Evolutionary conservation across 2,329 filamentous ascomycete species (phyloP).

Genomic region (Penicillium glabrum): DNA sequence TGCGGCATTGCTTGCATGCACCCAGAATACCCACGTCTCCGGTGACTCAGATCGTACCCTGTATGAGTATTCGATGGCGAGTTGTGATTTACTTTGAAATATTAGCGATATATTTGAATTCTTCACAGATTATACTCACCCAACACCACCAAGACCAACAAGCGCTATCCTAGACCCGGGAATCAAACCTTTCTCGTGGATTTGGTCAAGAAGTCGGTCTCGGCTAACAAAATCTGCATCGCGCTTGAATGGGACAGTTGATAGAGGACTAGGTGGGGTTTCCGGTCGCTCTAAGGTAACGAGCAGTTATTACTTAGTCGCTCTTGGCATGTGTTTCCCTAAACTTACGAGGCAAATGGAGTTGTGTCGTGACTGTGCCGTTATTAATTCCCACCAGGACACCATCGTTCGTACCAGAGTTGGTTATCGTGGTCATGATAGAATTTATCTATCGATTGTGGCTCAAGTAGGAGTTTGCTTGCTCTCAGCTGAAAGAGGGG

Average conservation of each 20-base stretch:
- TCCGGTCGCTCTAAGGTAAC: not conserved
- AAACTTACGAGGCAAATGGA: not conserved
- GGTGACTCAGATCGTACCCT: not conserved
- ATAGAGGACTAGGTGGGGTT: not conserved
- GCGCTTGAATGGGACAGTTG: conserved; percentile 14
- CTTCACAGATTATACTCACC: conserved; percentile 4
- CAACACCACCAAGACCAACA: not conserved
- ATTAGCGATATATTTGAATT: not conserved
- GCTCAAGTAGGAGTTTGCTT: not conserved
- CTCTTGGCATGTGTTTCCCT: not conserved
- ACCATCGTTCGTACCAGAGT: not conserved
- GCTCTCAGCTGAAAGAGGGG: not conserved
- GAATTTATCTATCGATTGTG: not conserved
- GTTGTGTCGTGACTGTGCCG: not conserved
- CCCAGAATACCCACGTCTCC: not conserved
- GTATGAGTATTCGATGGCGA: conserved; percentile 30
- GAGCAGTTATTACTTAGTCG: not conserved
- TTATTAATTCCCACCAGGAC: not conserved
- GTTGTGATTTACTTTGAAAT: conserved; percentile 13
- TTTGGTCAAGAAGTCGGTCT: conserved; percentile 18
- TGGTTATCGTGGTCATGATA: not conserved
- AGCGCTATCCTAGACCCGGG: conserved; percentile 10
- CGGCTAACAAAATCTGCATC: conserved; percentile 17
- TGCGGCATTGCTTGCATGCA: not conserved
- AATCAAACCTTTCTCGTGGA: conserved; percentile 12